Conservation (phyloP, 805 yeast species). For the Candida palmyrensis region DNA sequence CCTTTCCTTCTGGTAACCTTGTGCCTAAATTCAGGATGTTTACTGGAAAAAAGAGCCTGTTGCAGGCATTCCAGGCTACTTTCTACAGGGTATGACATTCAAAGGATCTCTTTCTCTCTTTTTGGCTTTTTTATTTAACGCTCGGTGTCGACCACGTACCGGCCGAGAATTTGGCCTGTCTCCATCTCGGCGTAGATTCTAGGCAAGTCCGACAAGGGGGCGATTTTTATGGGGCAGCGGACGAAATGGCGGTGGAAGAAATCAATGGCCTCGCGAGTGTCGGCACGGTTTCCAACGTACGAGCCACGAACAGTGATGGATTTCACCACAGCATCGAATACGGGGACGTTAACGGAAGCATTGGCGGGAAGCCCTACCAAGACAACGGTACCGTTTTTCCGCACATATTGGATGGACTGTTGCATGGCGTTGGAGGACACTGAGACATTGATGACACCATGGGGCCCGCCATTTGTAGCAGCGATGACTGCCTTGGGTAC, state of each 20-base stretch:
- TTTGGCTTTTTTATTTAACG: constrained; percentile 27
- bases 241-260: constrained; percentile 69
- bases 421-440: constrained; percentile 65
- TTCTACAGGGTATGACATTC: too few species aligned
- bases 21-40: too few species aligned
- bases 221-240: constrained; percentile 68
- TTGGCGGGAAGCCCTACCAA: constrained; percentile 75
- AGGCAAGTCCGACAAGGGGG: constrained; percentile 68
- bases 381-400: constrained; percentile 29
- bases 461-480: constrained; percentile 70
- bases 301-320: constrained; percentile 73
- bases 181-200: constrained; percentile 72
- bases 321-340: constrained; percentile 69
- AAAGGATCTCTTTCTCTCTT: not conserved
- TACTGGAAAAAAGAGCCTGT: too few species aligned
- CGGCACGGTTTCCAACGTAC: constrained; percentile 86
- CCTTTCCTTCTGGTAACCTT: not conserved
- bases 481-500: constrained; percentile 48
- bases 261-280: constrained; percentile 75
- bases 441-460: constrained; percentile 71
- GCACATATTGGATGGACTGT: constrained; percentile 48
- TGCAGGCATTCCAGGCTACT: too few species aligned
- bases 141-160: constrained; percentile 79
- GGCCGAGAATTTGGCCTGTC: constrained; percentile 79
- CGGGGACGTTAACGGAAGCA: constrained; percentile 64